Evolutionary conservation across 1,284 basidiomycete species (phyloP).

Genomic region (Naganishia sp.): DNA sequence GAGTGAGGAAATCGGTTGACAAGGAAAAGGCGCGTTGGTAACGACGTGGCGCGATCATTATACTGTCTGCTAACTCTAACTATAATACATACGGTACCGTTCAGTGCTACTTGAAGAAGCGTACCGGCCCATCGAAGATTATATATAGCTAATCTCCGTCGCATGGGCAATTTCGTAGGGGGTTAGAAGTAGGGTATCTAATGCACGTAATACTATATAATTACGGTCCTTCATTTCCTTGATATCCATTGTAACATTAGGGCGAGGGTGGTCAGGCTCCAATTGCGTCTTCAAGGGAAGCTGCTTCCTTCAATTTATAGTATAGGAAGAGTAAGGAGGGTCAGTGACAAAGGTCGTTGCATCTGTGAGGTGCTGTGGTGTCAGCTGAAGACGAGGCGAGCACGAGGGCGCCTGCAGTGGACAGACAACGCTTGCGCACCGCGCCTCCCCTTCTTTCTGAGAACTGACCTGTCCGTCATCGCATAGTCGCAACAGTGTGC

Average conservation of each 20-base stretch:
- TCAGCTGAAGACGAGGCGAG: not conserved
- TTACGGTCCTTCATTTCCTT: not conserved
- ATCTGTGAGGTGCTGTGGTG: not conserved
- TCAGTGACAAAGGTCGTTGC: not conserved
- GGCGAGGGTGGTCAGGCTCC: not conserved
- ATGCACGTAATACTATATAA: not conserved
- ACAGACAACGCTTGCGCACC: not conserved
- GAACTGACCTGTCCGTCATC: not conserved
- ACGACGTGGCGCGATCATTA: not conserved
- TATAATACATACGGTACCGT: not conserved
- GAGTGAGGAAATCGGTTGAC: too few species aligned
- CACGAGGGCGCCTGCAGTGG: not conserved
- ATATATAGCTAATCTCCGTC: constrained; percentile 3
- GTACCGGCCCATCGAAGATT: not conserved
- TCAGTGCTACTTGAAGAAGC: not conserved
- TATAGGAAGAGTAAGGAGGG: constrained; percentile 1
- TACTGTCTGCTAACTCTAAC: constrained; percentile 1
- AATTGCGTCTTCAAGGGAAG: not conserved
- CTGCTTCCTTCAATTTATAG: not conserved
- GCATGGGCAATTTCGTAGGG: constrained; percentile 3
- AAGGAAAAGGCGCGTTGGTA: too few species aligned
- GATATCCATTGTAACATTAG: constrained; percentile 2
- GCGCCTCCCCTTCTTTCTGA: not conserved
- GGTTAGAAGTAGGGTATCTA: constrained; percentile 4
- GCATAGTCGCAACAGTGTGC: constrained; percentile 2